Conservation (phyloP, 148 eudicot species). For the Diospyros kaki region DNA sequence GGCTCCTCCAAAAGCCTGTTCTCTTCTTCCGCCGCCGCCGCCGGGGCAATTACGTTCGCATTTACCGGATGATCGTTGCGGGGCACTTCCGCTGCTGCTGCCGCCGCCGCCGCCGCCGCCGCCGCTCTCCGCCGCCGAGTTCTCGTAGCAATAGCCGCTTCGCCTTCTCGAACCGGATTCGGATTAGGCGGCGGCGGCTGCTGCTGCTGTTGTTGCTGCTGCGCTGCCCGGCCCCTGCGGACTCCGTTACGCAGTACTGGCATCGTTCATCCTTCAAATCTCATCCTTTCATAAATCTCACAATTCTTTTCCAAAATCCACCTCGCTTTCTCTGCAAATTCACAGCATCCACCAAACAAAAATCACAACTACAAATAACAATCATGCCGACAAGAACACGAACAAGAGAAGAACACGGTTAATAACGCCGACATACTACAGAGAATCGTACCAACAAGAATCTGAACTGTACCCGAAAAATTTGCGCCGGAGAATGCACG, state of each 20-base stretch:
- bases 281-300: slow-evolving; percentile 20
- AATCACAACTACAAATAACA: too few relatives aligned
- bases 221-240: slow-evolving; percentile 60
- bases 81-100: slow-evolving; percentile 28
- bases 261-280: slow-evolving; percentile 56
- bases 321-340: slow-evolving; percentile 13
- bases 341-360: background rate
- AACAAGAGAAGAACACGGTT: background rate
- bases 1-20: slow-evolving; percentile 18
- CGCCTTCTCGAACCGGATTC: slow-evolving; percentile 18
- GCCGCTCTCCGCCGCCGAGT: slow-evolving; percentile 49
- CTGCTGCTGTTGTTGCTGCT: slow-evolving; percentile 16
- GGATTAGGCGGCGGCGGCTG: slow-evolving; percentile 13
- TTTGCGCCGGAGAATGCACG: too few relatives aligned
- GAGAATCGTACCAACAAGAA: background rate
- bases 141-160: slow-evolving; percentile 46
- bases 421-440: too few relatives aligned
- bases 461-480: background rate
- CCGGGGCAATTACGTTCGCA: slow-evolving; percentile 27
- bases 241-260: slow-evolving; percentile 56
- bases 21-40: slow-evolving; percentile 22
- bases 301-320: background rate
- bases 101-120: slow-evolving; percentile 33
- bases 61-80: slow-evolving; percentile 21
- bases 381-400: background rate